A percentile compares a stretch with the other conserved stretches of the same genome.
These are phyloP conservation scores for Amanita molliuscula DNA, from an alignment of 768 basidiomycete genomes.

Conservation along the genomic window DNA sequence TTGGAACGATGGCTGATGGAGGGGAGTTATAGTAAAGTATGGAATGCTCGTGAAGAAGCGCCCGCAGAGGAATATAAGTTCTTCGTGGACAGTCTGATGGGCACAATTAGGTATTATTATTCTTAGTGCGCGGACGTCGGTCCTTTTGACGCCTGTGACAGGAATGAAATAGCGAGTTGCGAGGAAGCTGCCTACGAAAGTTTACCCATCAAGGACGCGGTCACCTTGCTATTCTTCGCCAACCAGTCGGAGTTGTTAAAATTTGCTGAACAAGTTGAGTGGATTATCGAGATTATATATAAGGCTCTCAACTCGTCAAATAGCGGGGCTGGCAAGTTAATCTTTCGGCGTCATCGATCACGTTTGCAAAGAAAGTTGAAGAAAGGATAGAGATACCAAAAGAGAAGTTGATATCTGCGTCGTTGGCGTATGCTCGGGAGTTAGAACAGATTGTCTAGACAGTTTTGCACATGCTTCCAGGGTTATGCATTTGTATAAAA, in stretches of 20 bases:
- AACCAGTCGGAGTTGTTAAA: constrained; percentile 65
- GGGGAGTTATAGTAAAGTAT: constrained; percentile 95
- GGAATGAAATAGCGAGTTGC: constrained; percentile 95
- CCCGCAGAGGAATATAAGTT: constrained; percentile 92
- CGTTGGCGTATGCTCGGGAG: constrained; percentile 75
- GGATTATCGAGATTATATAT: constrained; percentile 12
- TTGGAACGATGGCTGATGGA: constrained; percentile 98
- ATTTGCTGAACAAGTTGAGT: constrained; percentile 69
- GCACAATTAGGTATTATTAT: constrained; percentile 76
- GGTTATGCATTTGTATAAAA: constrained; percentile 10
- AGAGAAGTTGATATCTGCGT: constrained; percentile 69
- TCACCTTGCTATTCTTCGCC: constrained; percentile 86
- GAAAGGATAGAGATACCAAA: constrained; percentile 82
- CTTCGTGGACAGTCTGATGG: constrained; percentile 89
- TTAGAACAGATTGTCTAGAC: constrained; percentile 82
- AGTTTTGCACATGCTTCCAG: constrained; percentile 28
- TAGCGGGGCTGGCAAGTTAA: constrained; percentile 85
- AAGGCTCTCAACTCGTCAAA: neutral
- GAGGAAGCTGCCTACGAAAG: constrained; percentile 92
- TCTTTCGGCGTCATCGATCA: constrained; percentile 56
- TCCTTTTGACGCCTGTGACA: constrained; percentile 17
- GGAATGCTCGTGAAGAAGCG: constrained; percentile 88
- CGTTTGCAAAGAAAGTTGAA: constrained; percentile 73
- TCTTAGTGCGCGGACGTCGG: neutral
- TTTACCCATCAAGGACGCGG: constrained; percentile 82